phyloP scores from a whole-genome alignment of 1,284 basidiomycete genomes.

The Phellopilus nigrolimitatus region DNA sequence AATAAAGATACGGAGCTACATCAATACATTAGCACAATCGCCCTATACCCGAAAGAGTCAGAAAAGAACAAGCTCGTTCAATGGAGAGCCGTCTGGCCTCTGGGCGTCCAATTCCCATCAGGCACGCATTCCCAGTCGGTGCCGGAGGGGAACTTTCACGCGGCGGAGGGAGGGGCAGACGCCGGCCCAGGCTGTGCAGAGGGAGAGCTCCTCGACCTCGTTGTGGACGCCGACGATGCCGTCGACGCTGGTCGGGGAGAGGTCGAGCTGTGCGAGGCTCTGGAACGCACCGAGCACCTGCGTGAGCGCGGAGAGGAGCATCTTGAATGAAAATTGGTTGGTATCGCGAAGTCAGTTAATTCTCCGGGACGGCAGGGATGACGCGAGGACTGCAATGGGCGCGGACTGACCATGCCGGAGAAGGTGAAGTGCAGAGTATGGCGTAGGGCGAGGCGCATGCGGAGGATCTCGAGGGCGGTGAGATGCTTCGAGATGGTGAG shows the following conservation, averaged over 20 bases:
- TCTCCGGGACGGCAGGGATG: neutral
- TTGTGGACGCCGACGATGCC: slow-evolving; percentile 36
- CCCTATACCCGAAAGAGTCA: neutral
- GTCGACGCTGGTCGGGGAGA: slow-evolving; percentile 51
- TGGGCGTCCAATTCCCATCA: slow-evolving; percentile 7
- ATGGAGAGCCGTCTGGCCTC: no score
- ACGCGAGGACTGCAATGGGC: slow-evolving; percentile 1
- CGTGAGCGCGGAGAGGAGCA: slow-evolving; percentile 35
- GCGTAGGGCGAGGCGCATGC: slow-evolving; percentile 54
- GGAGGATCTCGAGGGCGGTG: slow-evolving; percentile 43
- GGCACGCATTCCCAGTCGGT: slow-evolving; percentile 35
- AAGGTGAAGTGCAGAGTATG: slow-evolving; percentile 61
- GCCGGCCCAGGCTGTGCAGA: slow-evolving; percentile 50
- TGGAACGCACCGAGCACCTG: slow-evolving; percentile 36
- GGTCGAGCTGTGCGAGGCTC: slow-evolving; percentile 38
- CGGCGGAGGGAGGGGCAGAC: slow-evolving; percentile 49
- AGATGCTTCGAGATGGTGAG: slow-evolving; percentile 51
- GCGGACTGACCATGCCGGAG: slow-evolving; percentile 56
- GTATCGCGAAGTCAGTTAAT: no score
- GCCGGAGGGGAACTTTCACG: slow-evolving; percentile 52
- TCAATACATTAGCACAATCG: neutral
- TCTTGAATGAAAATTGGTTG: no score
- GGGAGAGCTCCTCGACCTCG: slow-evolving; percentile 44
- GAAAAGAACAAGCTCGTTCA: neutral
- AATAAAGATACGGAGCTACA: neutral